These are phyloP conservation scores for Fonsecaea pedrosoi DNA, from an alignment of 2,329 filamentous ascomycete genomes.

Conservation along the genomic window DNA sequence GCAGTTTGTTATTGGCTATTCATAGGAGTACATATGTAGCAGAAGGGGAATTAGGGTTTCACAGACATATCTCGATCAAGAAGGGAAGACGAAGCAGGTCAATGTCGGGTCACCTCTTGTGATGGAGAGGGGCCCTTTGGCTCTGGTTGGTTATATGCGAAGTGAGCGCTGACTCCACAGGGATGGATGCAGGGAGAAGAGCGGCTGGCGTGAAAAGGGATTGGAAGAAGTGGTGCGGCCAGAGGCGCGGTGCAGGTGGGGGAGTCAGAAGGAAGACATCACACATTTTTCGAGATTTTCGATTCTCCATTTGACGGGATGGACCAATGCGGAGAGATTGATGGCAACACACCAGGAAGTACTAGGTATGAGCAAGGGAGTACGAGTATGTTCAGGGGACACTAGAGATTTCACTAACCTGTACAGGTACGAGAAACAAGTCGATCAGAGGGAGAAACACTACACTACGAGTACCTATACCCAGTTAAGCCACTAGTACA, in stretches of 20 bases:
- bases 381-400: background rate
- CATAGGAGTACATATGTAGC: background rate
- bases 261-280: background rate
- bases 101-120: background rate
- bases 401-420: background rate
- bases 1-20: background rate
- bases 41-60: background rate
- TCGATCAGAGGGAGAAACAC: background rate
- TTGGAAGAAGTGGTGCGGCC: background rate
- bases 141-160: background rate
- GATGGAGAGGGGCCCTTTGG: background rate
- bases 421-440: background rate
- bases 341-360: background rate
- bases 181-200: background rate
- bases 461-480: background rate
- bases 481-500: background rate
- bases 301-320: background rate
- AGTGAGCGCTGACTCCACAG: background rate
- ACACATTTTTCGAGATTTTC: background rate
- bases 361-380: too few species aligned
- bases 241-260: constrained; percentile 1
- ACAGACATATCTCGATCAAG: background rate
- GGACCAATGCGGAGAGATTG: background rate
- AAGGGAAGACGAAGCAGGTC: background rate
- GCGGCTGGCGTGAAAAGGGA: background rate